Base-by-base conservation (phyloP, 768 basidiomycete species). In the Lactifluus hygrophoroides region DNA sequence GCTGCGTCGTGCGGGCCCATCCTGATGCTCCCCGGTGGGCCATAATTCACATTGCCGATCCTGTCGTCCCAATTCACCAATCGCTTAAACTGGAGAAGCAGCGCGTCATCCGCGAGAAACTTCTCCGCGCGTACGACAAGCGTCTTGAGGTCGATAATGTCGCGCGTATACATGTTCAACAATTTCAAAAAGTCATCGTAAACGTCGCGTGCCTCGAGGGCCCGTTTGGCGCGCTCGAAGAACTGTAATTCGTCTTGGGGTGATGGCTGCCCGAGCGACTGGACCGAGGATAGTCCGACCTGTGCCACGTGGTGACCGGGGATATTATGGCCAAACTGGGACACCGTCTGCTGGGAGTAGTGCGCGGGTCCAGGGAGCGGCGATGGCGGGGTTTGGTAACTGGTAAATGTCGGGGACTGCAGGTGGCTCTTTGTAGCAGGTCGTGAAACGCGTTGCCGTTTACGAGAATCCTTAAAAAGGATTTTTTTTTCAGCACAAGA, bases 131-230 rank as follows among this genome's bases (percentile, higher is more conserved):
- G 80, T 61, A 92, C 85, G 32, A 98, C 76, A 30, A 99, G 82
- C 11, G 83, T 85, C 67, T 83, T 83, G 49, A 84, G 75, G 67
- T 96, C 91, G 66, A 99, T 88, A 65, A 98, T 85, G 58, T 96
- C 94, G 66, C 86, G 88, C 16, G 90, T 86, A 72, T 89, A 99
- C 49, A 98, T 77, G 68, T 84, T 88, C 51, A 98, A 79, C 27
- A 98, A 77, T 74, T 95, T 97, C 66, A 98, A 75, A 71, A 98
- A 98, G 65, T 98, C 95, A 66, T 96, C 93, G 66, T 90, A 92
- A 37, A 83, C 78, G 52, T 88, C 88, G 59, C 82, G 79, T 69
- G 76, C 81, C 68, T 90, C 90, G 8, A 92, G 72, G 0, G 83
- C 75, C 64, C 84, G 86, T 71, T 89, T 95, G 62, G 93, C 90